Evolutionary conservation across 139 green algal genomes (phyloP), one percentile per base, ranked within the genome.

Genomic region (Asterochloris erici): DNA sequence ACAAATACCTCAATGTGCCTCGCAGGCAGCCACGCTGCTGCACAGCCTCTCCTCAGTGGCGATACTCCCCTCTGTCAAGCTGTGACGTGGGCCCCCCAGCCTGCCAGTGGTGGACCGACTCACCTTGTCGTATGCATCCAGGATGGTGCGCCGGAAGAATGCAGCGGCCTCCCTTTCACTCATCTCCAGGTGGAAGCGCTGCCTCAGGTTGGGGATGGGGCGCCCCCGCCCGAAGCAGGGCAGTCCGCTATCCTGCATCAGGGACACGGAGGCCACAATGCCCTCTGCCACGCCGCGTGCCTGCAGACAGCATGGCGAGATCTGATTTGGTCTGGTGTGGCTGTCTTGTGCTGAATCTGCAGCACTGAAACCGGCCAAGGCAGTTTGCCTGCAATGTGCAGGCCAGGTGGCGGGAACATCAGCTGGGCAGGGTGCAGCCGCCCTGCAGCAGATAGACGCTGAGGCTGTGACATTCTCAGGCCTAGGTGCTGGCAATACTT

Each of bases 41-140:
- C 17, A 21, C 17, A 26, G 21, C 66, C 66, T 4, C 66, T 26
- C 17, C 66, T 26, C 66, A 26, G 17, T 26, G 17, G 17, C 17
- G 21, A 12, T 10, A 24, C 66, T 13, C 10, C 21, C 19, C 66
- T 71, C 17, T 2, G 2, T 9, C 21, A 71, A 24, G 17, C 66
- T 71, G 66, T 71, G 66, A 9, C 19, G 64, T 14, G 16, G 64
- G 64, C 16, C 14, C 14, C 15, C 14, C 64, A 70, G 16, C 14
- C 64, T 70, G 16, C n/a, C 64, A 70, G 64, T 4, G n/a, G 70
- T 24, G 16, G 1, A 38, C n/a, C 16, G 84, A 64, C 73, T 83
- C 85, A 86, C 91, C 78, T 95, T 96, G 87, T 98, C 91, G 85
- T 99, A 99, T 0, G 97, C 91, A 76, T 97, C 91, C 17, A 83